phyloP scores from a whole-genome alignment of 352 stramenopile genomes.

The Globisporangium canariense region DNA sequence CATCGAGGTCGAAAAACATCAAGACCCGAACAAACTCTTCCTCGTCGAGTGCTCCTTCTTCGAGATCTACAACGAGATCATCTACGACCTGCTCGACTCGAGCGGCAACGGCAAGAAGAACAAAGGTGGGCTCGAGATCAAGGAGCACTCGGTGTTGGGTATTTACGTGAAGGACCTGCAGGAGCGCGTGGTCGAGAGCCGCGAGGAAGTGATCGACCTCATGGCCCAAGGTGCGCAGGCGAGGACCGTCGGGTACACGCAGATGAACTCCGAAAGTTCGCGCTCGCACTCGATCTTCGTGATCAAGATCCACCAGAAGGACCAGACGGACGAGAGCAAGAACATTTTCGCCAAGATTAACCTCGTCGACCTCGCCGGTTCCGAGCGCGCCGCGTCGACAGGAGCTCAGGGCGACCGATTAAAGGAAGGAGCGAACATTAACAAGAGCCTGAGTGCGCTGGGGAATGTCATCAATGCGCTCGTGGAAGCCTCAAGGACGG shows the following conservation, averaged over 20 bases:
- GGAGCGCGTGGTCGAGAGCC: slow-evolving; percentile 83
- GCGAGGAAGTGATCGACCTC: slow-evolving; percentile 82
- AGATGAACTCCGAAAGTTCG: slow-evolving; percentile 93
- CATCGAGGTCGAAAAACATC: slow-evolving; percentile 56
- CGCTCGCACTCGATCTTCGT: slow-evolving; percentile 95
- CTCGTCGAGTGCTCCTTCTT: slow-evolving; percentile 93
- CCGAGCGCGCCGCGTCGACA: slow-evolving; percentile 88
- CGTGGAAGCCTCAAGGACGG: slow-evolving; percentile 69
- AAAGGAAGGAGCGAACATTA: slow-evolving; percentile 94
- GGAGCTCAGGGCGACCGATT: slow-evolving; percentile 87
- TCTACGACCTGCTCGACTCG: slow-evolving; percentile 92
- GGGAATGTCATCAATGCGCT: slow-evolving; percentile 94
- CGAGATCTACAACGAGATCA: slow-evolving; percentile 97
- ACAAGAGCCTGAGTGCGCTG: slow-evolving; percentile 91
- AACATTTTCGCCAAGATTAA: slow-evolving; percentile 94
- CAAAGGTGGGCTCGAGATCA: slow-evolving; percentile 90
- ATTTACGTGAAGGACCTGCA: slow-evolving; percentile 94
- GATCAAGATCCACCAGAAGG: slow-evolving; percentile 94
- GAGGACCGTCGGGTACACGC: slow-evolving; percentile 79
- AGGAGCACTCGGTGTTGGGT: slow-evolving; percentile 92
- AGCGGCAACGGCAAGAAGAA: slow-evolving; percentile 85
- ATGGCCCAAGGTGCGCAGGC: slow-evolving; percentile 68
- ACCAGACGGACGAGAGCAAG: slow-evolving; percentile 75
- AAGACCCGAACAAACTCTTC: slow-evolving; percentile 78
- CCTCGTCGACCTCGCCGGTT: slow-evolving; percentile 92